Conservation (phyloP, 371 early-diverging fungal genomes). For the Mucor lusitanicus region DNA sequence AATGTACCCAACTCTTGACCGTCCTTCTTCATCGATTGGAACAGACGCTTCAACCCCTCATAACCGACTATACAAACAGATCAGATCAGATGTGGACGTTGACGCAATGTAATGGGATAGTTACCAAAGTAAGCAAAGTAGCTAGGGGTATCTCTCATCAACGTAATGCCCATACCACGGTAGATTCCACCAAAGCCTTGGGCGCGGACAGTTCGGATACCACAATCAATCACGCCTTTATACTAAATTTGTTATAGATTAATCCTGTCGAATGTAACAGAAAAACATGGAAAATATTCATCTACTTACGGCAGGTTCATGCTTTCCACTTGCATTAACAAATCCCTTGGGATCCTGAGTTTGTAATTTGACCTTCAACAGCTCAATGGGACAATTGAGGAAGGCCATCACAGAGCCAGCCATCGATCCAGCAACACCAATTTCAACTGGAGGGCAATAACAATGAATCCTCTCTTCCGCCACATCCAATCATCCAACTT, state of each 20-base stretch:
- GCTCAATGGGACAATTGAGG: conserved; percentile 82
- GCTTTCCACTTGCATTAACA: conserved; percentile 35
- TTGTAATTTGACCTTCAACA: conserved; percentile 85
- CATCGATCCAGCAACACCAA: conserved; percentile 73
- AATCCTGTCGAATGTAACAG: neutral
- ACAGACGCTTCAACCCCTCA: conserved; percentile 61
- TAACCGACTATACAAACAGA: conserved; percentile 50
- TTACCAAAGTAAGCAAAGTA: conserved; percentile 83
- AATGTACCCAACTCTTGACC: conserved; percentile 45
- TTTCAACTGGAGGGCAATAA: conserved; percentile 29
- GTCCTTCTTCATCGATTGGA: conserved; percentile 49
- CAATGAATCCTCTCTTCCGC: no score
- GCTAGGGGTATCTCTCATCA: conserved; percentile 81
- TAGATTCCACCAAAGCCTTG: conserved; percentile 75
- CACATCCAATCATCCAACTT: neutral
- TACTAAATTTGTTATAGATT: conserved; percentile 39
- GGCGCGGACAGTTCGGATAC: conserved; percentile 64
- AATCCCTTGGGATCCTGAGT: conserved; percentile 59
- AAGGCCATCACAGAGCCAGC: conserved; percentile 84
- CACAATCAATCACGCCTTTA: conserved; percentile 76
- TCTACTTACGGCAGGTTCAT: conserved; percentile 50
- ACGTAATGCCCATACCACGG: conserved; percentile 77
- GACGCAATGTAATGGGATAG: neutral
- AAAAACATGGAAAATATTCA: neutral
- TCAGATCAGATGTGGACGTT: no score